These are phyloP conservation scores for Coniella vitis DNA, from an alignment of 2,329 filamentous ascomycete genomes.

Conservation along the genomic window DNA sequence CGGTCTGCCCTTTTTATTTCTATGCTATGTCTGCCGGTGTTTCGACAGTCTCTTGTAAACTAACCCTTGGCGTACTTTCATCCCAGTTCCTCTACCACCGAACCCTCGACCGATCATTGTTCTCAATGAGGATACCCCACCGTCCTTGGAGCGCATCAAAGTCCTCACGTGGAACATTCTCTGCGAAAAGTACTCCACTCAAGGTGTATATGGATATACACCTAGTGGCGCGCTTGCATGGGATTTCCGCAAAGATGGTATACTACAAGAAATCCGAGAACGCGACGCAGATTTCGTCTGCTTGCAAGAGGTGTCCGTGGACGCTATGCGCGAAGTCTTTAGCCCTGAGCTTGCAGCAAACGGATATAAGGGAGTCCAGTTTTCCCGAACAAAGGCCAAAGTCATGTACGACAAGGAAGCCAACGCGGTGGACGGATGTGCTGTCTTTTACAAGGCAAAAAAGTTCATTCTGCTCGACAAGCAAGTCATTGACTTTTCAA, in stretches of 20 bases:
- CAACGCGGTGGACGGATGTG: slow-evolving; percentile 88
- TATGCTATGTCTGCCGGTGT: neutral
- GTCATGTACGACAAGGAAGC: slow-evolving; percentile 90
- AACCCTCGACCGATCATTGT: slow-evolving; percentile 69
- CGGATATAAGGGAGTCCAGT: slow-evolving; percentile 92
- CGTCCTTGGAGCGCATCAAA: slow-evolving; percentile 63
- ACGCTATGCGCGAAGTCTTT: slow-evolving; percentile 89
- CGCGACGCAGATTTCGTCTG: slow-evolving; percentile 85
- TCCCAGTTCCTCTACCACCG: slow-evolving; percentile 77
- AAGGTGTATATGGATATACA: slow-evolving; percentile 82
- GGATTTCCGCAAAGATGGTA: slow-evolving; percentile 78
- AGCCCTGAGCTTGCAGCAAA: slow-evolving; percentile 76
- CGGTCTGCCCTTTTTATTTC: neutral
- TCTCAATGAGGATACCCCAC: slow-evolving; percentile 60
- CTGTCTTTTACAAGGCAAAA: slow-evolving; percentile 91
- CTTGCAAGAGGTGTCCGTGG: slow-evolving; percentile 86
- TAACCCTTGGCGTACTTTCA: slow-evolving; percentile 1
- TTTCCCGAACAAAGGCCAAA: slow-evolving; percentile 80
- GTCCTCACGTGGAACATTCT: slow-evolving; percentile 94
- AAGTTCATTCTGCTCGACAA: slow-evolving; percentile 95
- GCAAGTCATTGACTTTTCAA: slow-evolving; percentile 85
- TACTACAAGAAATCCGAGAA: slow-evolving; percentile 73
- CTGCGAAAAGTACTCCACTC: slow-evolving; percentile 87
- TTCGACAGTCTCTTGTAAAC: too few relatives aligned
- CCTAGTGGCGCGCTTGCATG: slow-evolving; percentile 75